Conservation (phyloP, 805 yeast genomes). For the Ogataea degrootiae region DNA sequence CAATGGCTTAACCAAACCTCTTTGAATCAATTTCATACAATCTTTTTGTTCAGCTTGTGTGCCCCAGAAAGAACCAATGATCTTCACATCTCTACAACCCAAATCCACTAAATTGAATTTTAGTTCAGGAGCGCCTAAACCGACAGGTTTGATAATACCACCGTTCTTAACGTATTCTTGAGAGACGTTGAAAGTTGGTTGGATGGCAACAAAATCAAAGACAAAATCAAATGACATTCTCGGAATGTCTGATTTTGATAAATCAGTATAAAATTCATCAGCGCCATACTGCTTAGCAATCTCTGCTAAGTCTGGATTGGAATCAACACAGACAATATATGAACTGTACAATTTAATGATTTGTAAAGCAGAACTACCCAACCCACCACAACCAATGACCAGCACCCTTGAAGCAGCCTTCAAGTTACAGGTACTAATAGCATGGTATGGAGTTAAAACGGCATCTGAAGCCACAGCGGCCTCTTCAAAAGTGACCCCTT, state of each 20-base stretch:
- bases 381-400: slow-evolving; percentile 31
- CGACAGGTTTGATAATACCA: slow-evolving; percentile 40
- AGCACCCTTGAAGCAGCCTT: slow-evolving; percentile 22
- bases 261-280: slow-evolving; percentile 34
- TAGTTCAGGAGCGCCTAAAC: slow-evolving; percentile 35
- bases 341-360: slow-evolving; percentile 22
- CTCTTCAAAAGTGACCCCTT: slow-evolving; percentile 22
- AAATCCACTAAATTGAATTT: slow-evolving; percentile 30
- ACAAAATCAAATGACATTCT: slow-evolving; percentile 35
- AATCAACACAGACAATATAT: slow-evolving; percentile 16
- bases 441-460: slow-evolving; percentile 31
- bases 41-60: slow-evolving; percentile 39
- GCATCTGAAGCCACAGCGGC: slow-evolving; percentile 33
- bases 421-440: slow-evolving; percentile 25
- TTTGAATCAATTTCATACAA: slow-evolving; percentile 36
- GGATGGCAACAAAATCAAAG: slow-evolving; percentile 20
- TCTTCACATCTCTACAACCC: slow-evolving; percentile 37
- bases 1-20: slow-evolving; percentile 37
- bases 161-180: slow-evolving; percentile 28
- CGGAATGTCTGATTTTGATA: slow-evolving; percentile 21
- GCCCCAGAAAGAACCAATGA: slow-evolving; percentile 41
- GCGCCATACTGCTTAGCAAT: slow-evolving; percentile 37
- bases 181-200: slow-evolving; percentile 22
- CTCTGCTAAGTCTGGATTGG: slow-evolving; percentile 25
- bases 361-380: slow-evolving; percentile 31